A percentile compares a stretch with the other conserved stretches of the same genome.
These are phyloP conservation scores for Streptanthus diversifolius DNA, from an alignment of 345 rosid genomes.

Conservation along the genomic window DNA sequence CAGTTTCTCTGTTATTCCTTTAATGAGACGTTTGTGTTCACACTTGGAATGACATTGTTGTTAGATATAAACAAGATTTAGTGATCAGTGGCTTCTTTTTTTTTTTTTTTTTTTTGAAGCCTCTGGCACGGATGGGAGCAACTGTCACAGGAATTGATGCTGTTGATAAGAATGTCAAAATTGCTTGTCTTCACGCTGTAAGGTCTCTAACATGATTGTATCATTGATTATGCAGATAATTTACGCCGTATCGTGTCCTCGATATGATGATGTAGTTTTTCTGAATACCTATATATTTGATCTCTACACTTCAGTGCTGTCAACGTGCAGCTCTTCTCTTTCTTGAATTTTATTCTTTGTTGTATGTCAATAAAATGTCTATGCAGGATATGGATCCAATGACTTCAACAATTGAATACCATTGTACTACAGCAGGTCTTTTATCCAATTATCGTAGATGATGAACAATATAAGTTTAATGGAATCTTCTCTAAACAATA, in stretches of 20 bases:
- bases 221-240: background rate
- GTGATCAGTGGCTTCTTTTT: conserved; percentile 1
- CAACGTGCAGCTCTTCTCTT: background rate
- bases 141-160: conserved; percentile 91
- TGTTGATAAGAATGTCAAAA: conserved; percentile 80
- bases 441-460: conserved; percentile 12
- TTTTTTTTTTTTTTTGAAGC: conserved; percentile 48
- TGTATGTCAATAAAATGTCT: conserved; percentile 20
- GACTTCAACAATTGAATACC: conserved; percentile 74
- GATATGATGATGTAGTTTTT: background rate
- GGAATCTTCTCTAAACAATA: background rate
- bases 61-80: conserved; percentile 12
- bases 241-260: background rate
- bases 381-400: conserved; percentile 68
- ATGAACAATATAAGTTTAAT: background rate
- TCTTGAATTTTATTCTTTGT: background rate
- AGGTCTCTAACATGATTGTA: conserved; percentile 28
- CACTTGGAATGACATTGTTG: background rate
- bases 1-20: background rate
- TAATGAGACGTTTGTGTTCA: background rate
- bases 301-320: background rate
- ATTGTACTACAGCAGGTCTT: conserved; percentile 86
- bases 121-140: conserved; percentile 98
- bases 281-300: background rate
- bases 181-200: conserved; percentile 95